A percentile compares a stretch with the other conserved stretches of the same genome.
Conservation (phyloP, 106 monocot genomes). For the Apostasia shenzhenica region DNA sequence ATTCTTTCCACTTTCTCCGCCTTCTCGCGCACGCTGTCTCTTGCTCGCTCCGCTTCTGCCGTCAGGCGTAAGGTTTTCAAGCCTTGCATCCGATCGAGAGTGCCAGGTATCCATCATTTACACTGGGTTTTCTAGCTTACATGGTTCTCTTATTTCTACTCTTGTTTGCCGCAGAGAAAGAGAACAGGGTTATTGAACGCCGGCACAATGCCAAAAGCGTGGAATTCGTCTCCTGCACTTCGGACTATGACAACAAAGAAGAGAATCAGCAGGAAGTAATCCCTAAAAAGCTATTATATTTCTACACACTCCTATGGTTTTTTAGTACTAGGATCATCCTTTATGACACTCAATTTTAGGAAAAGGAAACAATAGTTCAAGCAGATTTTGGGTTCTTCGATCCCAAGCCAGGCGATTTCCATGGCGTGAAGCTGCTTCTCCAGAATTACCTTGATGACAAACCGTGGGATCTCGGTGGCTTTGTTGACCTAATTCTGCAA, state of each 20-base stretch:
- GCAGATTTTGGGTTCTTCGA: slow-evolving; percentile 96
- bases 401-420: slow-evolving; percentile 75
- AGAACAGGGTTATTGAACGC: not conserved
- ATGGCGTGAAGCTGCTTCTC: slow-evolving; percentile 71
- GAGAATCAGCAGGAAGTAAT: slow-evolving; percentile 17
- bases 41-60: not conserved
- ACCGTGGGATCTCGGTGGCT: slow-evolving; percentile 76
- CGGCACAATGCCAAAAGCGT: not conserved
- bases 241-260: slow-evolving; percentile 2
- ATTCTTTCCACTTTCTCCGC: slow-evolving; percentile 19
- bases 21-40: slow-evolving; percentile 18
- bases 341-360: not conserved
- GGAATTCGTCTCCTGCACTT: not conserved
- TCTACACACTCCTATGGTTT: not conserved
- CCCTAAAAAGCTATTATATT: not conserved
- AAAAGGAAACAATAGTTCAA: slow-evolving; percentile 42
- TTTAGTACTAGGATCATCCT: not conserved
- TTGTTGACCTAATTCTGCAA: slow-evolving; percentile 80
- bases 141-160: not conserved
- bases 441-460: slow-evolving; percentile 54
- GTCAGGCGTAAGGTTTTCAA: slow-evolving; percentile 6
- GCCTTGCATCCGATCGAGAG: not conserved
- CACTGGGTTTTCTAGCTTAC: not conserved
- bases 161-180: not conserved
- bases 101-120: not conserved